Percentiles rank a stretch among this genome's conserved stretches.
These are phyloP conservation scores for Boechera divaricarpa DNA, from an alignment of 345 rosid genomes.

Conservation along the genomic window DNA sequence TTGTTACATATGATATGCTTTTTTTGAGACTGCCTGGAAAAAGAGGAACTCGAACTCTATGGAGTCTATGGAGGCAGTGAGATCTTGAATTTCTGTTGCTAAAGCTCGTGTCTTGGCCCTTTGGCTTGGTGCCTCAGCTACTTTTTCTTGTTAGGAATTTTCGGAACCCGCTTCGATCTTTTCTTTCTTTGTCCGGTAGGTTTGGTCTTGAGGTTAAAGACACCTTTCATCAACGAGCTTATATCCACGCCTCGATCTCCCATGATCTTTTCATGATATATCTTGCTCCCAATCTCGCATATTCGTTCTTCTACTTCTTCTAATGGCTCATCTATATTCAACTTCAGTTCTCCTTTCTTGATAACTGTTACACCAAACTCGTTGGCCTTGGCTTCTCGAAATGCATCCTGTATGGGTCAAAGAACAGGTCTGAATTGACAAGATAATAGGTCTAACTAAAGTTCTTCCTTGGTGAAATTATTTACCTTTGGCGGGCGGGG, in stretches of 20 bases:
- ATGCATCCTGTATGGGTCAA: conserved; percentile 61
- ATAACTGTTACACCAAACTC: conserved; percentile 85
- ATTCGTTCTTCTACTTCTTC: conserved; percentile 87
- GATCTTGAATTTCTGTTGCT: too few relatives aligned
- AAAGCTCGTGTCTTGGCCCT: too few relatives aligned
- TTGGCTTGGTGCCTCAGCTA: conserved; percentile 29
- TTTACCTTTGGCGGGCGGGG: conserved; percentile 86
- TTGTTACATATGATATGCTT: too few relatives aligned
- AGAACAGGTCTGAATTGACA: too few relatives aligned
- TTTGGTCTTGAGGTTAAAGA: conserved; percentile 49
- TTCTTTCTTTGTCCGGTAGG: conserved; percentile 44
- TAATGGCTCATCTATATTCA: conserved; percentile 77
- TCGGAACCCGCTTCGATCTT: conserved; percentile 45
- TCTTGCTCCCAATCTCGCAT: conserved; percentile 81
- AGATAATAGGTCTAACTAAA: neutral
- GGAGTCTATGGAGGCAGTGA: too few relatives aligned
- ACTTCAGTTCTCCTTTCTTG: conserved; percentile 71
- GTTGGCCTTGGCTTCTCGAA: conserved; percentile 84
- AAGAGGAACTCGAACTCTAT: too few relatives aligned
- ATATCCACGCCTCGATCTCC: conserved; percentile 76
- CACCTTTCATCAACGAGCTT: conserved; percentile 81
- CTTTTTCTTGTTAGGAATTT: conserved; percentile 34
- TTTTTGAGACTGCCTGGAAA: too few relatives aligned
- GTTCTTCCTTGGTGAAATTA: conserved; percentile 14
- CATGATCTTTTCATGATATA: conserved; percentile 82